A percentile compares a stretch with the other conserved stretches of the same genome.
phyloP scores from a whole-genome alignment of 2,329 filamentous ascomycete genomes.

The Dactylellina cionopaga region DNA sequence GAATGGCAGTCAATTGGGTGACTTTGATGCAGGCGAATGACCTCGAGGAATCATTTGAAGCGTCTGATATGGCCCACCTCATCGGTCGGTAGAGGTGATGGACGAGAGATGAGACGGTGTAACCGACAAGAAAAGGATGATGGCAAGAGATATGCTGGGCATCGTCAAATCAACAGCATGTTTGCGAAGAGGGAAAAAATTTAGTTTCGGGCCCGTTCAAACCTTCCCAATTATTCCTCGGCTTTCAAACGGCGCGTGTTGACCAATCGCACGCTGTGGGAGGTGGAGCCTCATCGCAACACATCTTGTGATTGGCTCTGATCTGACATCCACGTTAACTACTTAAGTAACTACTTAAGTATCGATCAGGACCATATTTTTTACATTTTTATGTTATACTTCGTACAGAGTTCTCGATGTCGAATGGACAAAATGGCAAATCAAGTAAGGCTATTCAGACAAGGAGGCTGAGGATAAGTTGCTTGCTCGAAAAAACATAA shows the following conservation, averaged over 20 bases:
- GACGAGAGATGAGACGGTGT: neutral
- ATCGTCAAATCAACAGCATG: neutral
- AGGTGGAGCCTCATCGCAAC: slow-evolving; percentile 30
- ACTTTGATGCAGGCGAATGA: slow-evolving; percentile 31
- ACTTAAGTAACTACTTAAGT: no score
- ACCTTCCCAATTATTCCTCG: slow-evolving; percentile 21
- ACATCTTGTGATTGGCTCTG: slow-evolving; percentile 14
- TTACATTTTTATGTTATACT: no score
- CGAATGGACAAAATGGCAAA: no score
- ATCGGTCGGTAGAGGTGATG: slow-evolving; percentile 32
- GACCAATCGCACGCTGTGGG: slow-evolving; percentile 17
- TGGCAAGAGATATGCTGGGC: slow-evolving; percentile 17
- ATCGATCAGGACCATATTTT: no score
- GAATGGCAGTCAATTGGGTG: slow-evolving; percentile 31
- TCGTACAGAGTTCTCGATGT: no score
- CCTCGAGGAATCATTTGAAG: slow-evolving; percentile 43
- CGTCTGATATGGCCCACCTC: slow-evolving; percentile 15
- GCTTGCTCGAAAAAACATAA: no score
- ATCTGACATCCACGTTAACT: no score
- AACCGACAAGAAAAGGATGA: neutral
- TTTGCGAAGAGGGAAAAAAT: slow-evolving; percentile 12
- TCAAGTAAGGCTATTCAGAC: no score
- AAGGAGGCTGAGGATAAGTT: no score
- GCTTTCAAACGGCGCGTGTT: neutral
- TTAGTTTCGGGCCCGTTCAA: slow-evolving; percentile 39